Percentiles rank a stretch among this genome's conserved stretches.
These are phyloP conservation scores for Drechslerella stenobrocha DNA, from an alignment of 2,329 filamentous ascomycete species.

Conservation along the genomic window DNA sequence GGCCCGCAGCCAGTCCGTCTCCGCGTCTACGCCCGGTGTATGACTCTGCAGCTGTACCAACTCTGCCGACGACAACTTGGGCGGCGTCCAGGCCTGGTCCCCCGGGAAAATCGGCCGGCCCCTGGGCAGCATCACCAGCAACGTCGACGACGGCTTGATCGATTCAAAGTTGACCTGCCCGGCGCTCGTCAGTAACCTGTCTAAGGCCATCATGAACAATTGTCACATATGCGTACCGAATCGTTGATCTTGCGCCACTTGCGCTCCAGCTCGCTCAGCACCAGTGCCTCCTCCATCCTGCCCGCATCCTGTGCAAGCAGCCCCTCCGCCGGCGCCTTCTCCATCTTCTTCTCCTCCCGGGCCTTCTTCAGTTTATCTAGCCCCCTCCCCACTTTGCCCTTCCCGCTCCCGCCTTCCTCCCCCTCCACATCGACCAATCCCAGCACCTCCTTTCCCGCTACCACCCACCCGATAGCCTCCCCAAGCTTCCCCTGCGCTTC, in stretches of 20 bases:
- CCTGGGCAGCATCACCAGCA: constrained; percentile 23
- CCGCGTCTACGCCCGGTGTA: constrained; percentile 22
- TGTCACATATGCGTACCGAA: constrained; percentile 63
- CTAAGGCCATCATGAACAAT: constrained; percentile 3
- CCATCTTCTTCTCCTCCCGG: constrained; percentile 53
- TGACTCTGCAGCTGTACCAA: constrained; percentile 30
- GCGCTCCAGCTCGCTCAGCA: constrained; percentile 80
- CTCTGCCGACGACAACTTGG: constrained; percentile 38
- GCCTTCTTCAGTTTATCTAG: constrained; percentile 77
- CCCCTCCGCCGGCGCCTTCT: constrained; percentile 53
- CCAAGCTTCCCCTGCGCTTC: constrained; percentile 81
- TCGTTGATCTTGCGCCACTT: constrained; percentile 96
- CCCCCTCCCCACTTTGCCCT: constrained; percentile 61
- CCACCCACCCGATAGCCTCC: constrained; percentile 82
- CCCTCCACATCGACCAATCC: constrained; percentile 62
- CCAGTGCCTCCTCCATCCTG: constrained; percentile 77
- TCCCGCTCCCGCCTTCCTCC: constrained; percentile 60
- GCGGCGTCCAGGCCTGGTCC: constrained; percentile 34
- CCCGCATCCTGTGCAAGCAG: constrained; percentile 83
- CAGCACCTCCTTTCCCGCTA: constrained; percentile 74
- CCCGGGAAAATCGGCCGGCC: constrained; percentile 34
- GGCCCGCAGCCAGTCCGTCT: constrained; percentile 34
- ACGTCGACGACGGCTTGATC: constrained; percentile 24
- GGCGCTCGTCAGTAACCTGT: constrained; percentile 3
- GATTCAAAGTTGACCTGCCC: constrained; percentile 39